phyloP scores from a whole-genome alignment of 768 basidiomycete genomes.

The Heimioporus sp. region DNA sequence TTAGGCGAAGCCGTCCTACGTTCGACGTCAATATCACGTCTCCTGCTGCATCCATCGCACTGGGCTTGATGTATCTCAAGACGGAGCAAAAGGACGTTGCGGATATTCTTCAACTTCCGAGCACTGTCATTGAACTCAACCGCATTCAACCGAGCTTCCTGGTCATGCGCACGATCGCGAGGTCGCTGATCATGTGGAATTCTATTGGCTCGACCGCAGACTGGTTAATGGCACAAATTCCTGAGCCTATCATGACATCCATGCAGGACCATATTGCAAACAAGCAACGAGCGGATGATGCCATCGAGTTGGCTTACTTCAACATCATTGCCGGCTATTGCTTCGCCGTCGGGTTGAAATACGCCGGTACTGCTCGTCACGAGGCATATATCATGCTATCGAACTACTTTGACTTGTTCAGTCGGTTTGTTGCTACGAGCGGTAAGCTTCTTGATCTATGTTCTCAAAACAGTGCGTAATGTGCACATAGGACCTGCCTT shows the following conservation, averaged over 20 bases:
- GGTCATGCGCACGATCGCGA: conserved; percentile 73
- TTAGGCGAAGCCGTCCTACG: conserved; percentile 38
- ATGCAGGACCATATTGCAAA: conserved; percentile 52
- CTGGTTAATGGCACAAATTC: conserved; percentile 75
- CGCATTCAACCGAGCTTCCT: conserved; percentile 87
- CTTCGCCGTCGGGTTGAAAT: conserved; percentile 89
- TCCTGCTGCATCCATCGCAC: conserved; percentile 84
- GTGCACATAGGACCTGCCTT: conserved; percentile 61
- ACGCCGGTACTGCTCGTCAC: conserved; percentile 89
- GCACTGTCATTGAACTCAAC: conserved; percentile 75
- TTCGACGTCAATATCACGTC: conserved; percentile 92
- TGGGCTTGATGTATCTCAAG: conserved; percentile 91
- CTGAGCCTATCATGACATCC: conserved; percentile 57
- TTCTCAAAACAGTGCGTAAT: conserved; percentile 5
- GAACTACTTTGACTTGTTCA: conserved; percentile 78
- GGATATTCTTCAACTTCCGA: conserved; percentile 79
- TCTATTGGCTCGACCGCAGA: conserved; percentile 64
- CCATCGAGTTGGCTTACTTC: conserved; percentile 86
- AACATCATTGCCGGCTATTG: conserved; percentile 90
- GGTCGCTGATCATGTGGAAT: conserved; percentile 86
- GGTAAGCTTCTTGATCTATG: conserved; percentile 42
- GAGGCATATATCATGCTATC: conserved; percentile 85
- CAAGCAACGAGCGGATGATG: conserved; percentile 53
- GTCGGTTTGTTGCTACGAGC: conserved; percentile 62
- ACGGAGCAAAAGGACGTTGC: conserved; percentile 85